These are phyloP conservation scores for Verticillium albo-atrum DNA, from an alignment of 2,329 filamentous ascomycete species.

Conservation along the genomic window DNA sequence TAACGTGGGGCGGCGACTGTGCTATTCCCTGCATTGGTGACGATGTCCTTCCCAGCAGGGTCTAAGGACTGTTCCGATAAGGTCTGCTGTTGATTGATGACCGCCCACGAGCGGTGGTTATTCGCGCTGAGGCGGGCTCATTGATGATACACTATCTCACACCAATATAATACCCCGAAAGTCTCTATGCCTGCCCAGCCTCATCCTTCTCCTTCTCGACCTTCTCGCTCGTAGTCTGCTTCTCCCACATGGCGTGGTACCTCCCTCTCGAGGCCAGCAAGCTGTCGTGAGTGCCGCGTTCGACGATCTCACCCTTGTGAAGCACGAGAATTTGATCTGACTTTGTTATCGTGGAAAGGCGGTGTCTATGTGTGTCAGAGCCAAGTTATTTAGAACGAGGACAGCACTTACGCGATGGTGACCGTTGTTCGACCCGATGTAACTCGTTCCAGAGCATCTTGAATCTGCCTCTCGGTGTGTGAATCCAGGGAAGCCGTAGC, in stretches of 20 bases:
- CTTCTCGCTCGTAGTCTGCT: conserved; percentile 40
- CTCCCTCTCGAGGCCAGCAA: conserved; percentile 38
- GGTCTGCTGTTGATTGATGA: background rate
- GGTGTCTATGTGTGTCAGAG: conserved; percentile 33
- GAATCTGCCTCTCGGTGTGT: conserved; percentile 54
- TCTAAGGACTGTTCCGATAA: background rate
- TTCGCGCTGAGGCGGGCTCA: too few relatives aligned
- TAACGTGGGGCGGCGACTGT: background rate
- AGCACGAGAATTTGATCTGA: conserved; percentile 53
- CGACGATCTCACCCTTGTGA: conserved; percentile 44
- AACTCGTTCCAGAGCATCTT: conserved; percentile 44
- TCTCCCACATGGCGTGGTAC: conserved; percentile 50
- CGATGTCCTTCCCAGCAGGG: background rate
- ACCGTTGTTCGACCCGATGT: conserved; percentile 46
- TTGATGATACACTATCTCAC: background rate
- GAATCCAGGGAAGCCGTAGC: conserved; percentile 66
- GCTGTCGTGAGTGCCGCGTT: conserved; percentile 44
- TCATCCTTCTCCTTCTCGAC: conserved; percentile 24
- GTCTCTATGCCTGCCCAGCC: conserved; percentile 5
- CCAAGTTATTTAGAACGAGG: too few relatives aligned
- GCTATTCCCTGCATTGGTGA: background rate
- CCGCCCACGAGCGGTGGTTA: too few relatives aligned
- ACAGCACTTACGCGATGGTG: conserved; percentile 39
- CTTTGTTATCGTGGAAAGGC: conserved; percentile 52
- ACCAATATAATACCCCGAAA: background rate